Conservation (phyloP, 345 rosid genomes). For the Hibiscus trionum region DNA sequence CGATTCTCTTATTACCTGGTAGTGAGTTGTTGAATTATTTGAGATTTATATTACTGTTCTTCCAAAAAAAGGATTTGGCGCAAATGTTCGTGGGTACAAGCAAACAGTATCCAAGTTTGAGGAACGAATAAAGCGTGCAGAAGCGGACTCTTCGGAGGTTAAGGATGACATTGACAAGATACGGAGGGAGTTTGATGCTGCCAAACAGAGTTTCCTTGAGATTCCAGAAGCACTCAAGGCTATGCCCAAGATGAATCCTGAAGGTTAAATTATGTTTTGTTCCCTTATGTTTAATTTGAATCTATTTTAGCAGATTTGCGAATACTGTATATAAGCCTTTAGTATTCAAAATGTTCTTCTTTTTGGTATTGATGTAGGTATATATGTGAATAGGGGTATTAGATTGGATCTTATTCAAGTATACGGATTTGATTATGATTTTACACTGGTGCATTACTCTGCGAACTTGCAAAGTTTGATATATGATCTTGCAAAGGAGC, state of each 20-base stretch:
- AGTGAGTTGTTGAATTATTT: not conserved
- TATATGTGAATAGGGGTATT: conserved; percentile 82
- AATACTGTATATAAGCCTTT: not conserved
- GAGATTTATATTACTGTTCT: not conserved
- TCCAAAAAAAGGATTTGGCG: conserved; percentile 23
- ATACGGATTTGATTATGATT: conserved; percentile 94
- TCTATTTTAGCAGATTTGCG: not conserved
- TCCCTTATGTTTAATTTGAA: not conserved
- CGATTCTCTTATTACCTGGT: not conserved
- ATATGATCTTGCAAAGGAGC: conserved; percentile 85
- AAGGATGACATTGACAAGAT: conserved; percentile 49
- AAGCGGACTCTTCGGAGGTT: conserved; percentile 13
- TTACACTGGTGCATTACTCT: conserved; percentile 86
- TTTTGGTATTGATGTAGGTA: conserved; percentile 37
- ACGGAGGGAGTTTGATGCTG: conserved; percentile 52
- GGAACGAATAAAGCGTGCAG: conserved; percentile 1
- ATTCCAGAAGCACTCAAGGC: conserved; percentile 55
- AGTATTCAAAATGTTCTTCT: not conserved
- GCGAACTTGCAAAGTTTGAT: conserved; percentile 73
- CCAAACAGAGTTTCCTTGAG: conserved; percentile 61
- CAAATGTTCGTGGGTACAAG: conserved; percentile 29
- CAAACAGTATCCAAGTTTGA: conserved; percentile 25
- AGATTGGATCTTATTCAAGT: conserved; percentile 78
- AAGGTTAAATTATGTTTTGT: conserved; percentile 37
- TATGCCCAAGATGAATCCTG: conserved; percentile 83